Evolutionary conservation across 208 protist species (phyloP).

Genomic region (Leishmania guyanensis): DNA sequence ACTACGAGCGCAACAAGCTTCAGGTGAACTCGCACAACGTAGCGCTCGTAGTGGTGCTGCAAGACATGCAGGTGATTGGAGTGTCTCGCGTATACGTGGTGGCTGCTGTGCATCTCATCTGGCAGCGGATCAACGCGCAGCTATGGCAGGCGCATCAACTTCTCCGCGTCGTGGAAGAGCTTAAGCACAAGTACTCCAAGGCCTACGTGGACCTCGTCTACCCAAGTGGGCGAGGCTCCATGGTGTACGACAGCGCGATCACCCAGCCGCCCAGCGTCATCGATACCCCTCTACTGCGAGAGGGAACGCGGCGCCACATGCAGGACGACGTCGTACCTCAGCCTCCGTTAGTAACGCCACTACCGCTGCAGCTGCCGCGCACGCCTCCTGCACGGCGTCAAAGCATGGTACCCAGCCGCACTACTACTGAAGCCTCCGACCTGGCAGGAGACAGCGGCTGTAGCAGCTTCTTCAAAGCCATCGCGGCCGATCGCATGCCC

Average conservation of each 20-base stretch:
- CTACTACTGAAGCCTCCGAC: conserved; percentile 9
- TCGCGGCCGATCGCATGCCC: conserved; percentile 4
- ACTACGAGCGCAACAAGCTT: conserved; percentile 66
- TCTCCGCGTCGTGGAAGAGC: conserved; percentile 46
- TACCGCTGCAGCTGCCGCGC: conserved; percentile 3
- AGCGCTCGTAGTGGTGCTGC: conserved; percentile 70
- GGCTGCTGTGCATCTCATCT: conserved; percentile 74
- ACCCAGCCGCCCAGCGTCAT: conserved; percentile 15
- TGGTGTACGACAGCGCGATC: conserved; percentile 3
- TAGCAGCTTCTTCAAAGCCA: conserved; percentile 1
- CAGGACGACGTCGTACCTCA: background rate
- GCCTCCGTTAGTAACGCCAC: background rate
- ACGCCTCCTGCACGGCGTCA: background rate
- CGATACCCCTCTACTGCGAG: conserved; percentile 19
- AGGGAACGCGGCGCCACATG: background rate
- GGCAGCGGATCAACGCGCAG: conserved; percentile 80
- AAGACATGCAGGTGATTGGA: conserved; percentile 42
- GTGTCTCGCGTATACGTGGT: conserved; percentile 62
- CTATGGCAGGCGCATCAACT: conserved; percentile 83
- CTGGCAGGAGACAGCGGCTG: conserved; percentile 3
- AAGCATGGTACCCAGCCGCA: background rate
- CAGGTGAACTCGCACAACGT: conserved; percentile 85
- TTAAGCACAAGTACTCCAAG: conserved; percentile 66
- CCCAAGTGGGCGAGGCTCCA: conserved; percentile 1
- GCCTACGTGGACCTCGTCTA: conserved; percentile 10